These are phyloP conservation scores for Rhinocladiella similis DNA, from an alignment of 2,329 filamentous ascomycete species.

Conservation along the genomic window DNA sequence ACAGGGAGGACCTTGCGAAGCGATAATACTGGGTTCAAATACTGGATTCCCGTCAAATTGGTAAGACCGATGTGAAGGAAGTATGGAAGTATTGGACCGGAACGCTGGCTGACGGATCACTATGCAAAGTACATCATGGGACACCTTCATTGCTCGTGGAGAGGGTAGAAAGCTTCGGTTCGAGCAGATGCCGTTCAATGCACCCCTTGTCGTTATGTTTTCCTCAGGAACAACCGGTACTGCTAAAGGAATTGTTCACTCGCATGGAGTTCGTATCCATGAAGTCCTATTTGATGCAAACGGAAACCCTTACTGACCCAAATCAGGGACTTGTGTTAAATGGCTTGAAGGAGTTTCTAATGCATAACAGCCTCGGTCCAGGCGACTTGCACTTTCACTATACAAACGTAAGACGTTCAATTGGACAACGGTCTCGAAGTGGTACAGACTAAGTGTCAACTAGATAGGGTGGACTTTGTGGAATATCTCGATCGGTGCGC, in stretches of 20 bases:
- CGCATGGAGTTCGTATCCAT: slow-evolving; percentile 34
- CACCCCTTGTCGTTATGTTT: slow-evolving; percentile 62
- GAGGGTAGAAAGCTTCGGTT: slow-evolving; percentile 40
- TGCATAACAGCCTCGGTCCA: slow-evolving; percentile 50
- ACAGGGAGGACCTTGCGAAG: too few species aligned
- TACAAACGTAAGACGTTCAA: slow-evolving; percentile 29
- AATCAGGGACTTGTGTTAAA: slow-evolving; percentile 35
- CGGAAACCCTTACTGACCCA: too few species aligned
- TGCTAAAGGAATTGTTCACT: slow-evolving; percentile 83
- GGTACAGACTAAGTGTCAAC: too few species aligned
- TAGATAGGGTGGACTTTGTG: slow-evolving; percentile 47
- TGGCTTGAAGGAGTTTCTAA: slow-evolving; percentile 57
- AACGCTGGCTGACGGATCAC: too few species aligned
- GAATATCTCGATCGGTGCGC: slow-evolving; percentile 52
- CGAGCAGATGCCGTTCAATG: slow-evolving; percentile 64
- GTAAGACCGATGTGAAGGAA: too few species aligned
- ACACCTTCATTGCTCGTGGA: too few species aligned
- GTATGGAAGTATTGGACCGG: too few species aligned
- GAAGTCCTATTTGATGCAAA: too few species aligned
- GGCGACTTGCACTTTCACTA: slow-evolving; percentile 47
- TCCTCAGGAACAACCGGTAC: slow-evolving; percentile 44
- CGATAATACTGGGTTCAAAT: too few species aligned
- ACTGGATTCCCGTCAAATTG: too few species aligned
- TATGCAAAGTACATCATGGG: too few species aligned
- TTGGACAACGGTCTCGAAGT: too few species aligned